A percentile compares a stretch with the other conserved stretches of the same genome.
phyloP scores from a whole-genome alignment of 306 rosid genomes.

The Canavalia gladiata region DNA sequence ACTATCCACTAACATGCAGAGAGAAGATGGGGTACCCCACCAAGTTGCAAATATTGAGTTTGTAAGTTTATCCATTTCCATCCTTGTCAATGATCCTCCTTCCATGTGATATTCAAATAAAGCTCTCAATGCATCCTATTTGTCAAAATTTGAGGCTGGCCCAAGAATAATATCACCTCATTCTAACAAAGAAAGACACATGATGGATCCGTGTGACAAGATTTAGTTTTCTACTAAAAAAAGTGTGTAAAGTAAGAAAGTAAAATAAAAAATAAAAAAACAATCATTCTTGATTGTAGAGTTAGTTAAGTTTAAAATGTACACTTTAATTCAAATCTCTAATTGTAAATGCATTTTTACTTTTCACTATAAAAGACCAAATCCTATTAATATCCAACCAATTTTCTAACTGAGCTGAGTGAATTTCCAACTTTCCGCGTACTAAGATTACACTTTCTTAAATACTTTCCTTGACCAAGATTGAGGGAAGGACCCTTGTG shows the following conservation, averaged over 20 bases:
- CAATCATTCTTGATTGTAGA: neutral
- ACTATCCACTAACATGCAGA: conserved; percentile 48
- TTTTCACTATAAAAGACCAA: no score
- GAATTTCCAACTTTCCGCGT: no score
- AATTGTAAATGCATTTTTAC: no score
- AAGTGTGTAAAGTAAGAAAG: no score
- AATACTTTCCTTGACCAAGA: neutral
- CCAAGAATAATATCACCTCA: neutral
- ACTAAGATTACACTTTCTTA: neutral
- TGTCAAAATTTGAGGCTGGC: conserved; percentile 38
- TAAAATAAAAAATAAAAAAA: neutral
- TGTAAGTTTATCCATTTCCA: conserved; percentile 49
- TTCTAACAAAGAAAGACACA: neutral
- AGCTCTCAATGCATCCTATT: conserved; percentile 20
- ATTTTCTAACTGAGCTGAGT: no score
- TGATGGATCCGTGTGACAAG: neutral
- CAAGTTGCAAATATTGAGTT: conserved; percentile 39
- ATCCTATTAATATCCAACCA: no score
- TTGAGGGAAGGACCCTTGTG: neutral
- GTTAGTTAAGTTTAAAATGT: neutral
- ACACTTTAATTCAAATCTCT: no score
- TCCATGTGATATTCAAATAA: conserved; percentile 50
- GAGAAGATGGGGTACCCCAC: conserved; percentile 48
- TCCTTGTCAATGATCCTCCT: conserved; percentile 51
- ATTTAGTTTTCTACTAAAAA: no score